Percentiles rank a stretch among this genome's conserved stretches.
phyloP scores from a whole-genome alignment of 495 filamentous ascomycete species.

The Cudoniella acicularis region DNA sequence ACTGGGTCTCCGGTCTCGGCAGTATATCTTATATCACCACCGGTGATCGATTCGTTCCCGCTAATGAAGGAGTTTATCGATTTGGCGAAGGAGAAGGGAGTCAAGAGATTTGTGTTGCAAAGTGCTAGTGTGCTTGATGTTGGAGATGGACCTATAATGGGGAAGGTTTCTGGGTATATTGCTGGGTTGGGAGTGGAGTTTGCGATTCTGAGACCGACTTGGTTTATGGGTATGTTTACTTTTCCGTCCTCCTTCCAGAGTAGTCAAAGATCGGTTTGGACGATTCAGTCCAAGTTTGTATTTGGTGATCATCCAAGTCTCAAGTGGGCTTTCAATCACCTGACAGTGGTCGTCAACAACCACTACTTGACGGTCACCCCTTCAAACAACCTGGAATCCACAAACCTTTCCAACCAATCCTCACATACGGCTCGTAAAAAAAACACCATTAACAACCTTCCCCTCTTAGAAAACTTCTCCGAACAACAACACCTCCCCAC shows the following conservation, averaged over 20 bases:
- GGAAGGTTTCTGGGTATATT: constrained; percentile 36
- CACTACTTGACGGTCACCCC: too few relatives aligned
- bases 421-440: too few relatives aligned
- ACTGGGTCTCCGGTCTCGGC: constrained; percentile 23
- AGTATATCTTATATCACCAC: constrained; percentile 36
- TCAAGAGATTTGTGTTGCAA: constrained; percentile 41
- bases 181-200: constrained; percentile 35
- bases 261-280: too few relatives aligned
- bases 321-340: too few relatives aligned
- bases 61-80: constrained; percentile 40
- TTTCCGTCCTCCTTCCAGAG: too few relatives aligned
- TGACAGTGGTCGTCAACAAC: too few relatives aligned
- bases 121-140: constrained; percentile 35
- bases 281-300: too few relatives aligned
- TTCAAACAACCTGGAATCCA: too few relatives aligned
- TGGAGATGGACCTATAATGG: constrained; percentile 35
- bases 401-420: too few relatives aligned
- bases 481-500: constrained; percentile 26
- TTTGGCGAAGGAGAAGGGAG: constrained; percentile 27
- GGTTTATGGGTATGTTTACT: constrained; percentile 22
- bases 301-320: too few relatives aligned
- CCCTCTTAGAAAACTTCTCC: constrained; percentile 29
- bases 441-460: too few relatives aligned
- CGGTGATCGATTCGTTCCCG: constrained; percentile 28
- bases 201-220: constrained; percentile 20